These are phyloP conservation scores for Suillus variegatus DNA, from an alignment of 768 basidiomycete genomes.

Conservation along the genomic window DNA sequence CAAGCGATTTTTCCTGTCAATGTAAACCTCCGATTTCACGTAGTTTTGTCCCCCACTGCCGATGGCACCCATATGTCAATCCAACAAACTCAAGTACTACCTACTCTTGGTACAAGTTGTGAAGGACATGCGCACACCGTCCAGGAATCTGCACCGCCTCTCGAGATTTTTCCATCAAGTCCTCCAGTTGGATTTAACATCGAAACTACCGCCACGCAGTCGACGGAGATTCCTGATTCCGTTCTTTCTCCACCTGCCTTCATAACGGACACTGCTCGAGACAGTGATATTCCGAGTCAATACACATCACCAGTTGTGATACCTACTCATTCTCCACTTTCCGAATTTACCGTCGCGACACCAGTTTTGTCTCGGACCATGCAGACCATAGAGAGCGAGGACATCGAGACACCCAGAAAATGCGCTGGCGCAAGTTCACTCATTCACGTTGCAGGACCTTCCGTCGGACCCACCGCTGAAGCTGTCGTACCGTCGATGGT, in stretches of 20 bases:
- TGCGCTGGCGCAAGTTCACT: background rate
- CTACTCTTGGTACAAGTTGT: background rate
- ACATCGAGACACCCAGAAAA: background rate
- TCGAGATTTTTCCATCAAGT: background rate
- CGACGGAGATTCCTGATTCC: background rate
- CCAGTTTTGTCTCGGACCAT: background rate
- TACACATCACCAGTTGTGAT: background rate
- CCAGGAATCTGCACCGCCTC: background rate
- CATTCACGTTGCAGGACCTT: background rate
- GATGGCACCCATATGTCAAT: background rate
- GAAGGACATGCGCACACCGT: background rate
- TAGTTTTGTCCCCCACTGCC: background rate
- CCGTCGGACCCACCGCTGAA: background rate
- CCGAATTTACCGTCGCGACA: background rate
- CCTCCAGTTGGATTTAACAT: background rate
- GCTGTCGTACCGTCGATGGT: background rate
- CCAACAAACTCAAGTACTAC: background rate
- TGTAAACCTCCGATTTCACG: background rate
- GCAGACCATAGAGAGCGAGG: background rate
- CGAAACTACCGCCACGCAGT: background rate
- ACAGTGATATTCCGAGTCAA: background rate
- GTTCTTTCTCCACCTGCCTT: background rate
- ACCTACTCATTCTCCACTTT: background rate
- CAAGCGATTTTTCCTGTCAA: background rate
- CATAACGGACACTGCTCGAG: background rate